Evolutionary conservation across 495 filamentous ascomycete genomes (phyloP).

Genomic region (Aspergillus sparsus): DNA sequence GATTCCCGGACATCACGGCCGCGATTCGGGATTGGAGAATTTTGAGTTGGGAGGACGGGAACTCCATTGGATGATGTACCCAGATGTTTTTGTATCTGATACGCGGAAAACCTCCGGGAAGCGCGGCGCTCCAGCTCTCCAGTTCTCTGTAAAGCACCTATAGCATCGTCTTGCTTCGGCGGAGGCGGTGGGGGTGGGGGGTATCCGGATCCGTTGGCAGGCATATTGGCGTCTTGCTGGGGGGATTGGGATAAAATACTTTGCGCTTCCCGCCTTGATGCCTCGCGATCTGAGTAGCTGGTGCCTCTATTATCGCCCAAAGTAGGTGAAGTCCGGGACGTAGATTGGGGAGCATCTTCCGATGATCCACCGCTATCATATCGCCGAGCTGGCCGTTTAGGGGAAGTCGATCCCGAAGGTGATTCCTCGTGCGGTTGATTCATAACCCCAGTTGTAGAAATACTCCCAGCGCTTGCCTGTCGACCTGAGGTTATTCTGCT

Average conservation of each 20-base stretch:
- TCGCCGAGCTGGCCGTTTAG: constrained; percentile 46
- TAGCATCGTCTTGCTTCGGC: constrained; percentile 82
- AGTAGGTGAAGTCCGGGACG: constrained; percentile 49
- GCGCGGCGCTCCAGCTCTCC: constrained; percentile 92
- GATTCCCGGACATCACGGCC: constrained; percentile 88
- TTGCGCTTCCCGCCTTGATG: constrained; percentile 53
- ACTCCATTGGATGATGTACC: constrained; percentile 79
- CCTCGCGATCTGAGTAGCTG: constrained; percentile 44
- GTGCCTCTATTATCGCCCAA: constrained; percentile 29
- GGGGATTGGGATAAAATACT: constrained; percentile 57
- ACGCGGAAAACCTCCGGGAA: constrained; percentile 88
- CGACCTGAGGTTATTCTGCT: constrained; percentile 51
- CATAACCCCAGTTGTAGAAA: constrained; percentile 58
- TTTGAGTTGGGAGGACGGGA: constrained; percentile 82
- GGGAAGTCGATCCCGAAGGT: constrained; percentile 39
- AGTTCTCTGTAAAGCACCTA: constrained; percentile 86
- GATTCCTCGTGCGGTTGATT: constrained; percentile 67
- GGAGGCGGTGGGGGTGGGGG: constrained; percentile 73
- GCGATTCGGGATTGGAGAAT: constrained; percentile 83
- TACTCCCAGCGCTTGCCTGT: constrained; percentile 68
- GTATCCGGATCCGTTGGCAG: constrained; percentile 42
- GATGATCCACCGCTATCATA: constrained; percentile 52
- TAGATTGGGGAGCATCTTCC: constrained; percentile 44
- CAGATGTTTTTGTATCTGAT: constrained; percentile 92
- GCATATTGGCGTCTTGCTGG: constrained; percentile 51